Evolutionary conservation across 768 basidiomycete species (phyloP).

Genomic region (Trametes coccinea): DNA sequence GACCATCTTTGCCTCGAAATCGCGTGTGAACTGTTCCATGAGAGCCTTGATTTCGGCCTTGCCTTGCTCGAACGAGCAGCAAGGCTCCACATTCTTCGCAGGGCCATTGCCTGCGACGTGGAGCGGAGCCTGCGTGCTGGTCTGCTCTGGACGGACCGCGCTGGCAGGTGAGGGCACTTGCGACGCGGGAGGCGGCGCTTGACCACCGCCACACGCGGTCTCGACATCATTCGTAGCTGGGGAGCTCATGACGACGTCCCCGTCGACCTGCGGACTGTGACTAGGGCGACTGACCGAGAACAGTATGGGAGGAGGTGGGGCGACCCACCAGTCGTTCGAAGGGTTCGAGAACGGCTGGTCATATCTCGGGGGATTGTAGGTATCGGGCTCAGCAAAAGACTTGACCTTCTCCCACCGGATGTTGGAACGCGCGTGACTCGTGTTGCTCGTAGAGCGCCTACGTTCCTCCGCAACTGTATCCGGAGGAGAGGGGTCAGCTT

Average conservation of each 20-base stretch:
- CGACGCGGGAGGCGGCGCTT: slow-evolving; percentile 2
- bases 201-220: not conserved
- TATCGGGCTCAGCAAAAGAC: not conserved
- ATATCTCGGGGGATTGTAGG: not conserved
- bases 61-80: slow-evolving; percentile 21
- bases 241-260: slow-evolving; percentile 3
- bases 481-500: not conserved
- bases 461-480: not conserved
- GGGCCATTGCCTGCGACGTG: too few species aligned
- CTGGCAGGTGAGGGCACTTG: not conserved
- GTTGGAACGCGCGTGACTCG: not conserved
- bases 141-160: too few species aligned
- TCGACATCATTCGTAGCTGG: not conserved
- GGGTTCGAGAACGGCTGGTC: not conserved
- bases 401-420: not conserved
- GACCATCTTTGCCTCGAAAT: slow-evolving; percentile 23
- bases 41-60: slow-evolving; percentile 25
- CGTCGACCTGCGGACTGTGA: not conserved
- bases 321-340: slow-evolving; percentile 6
- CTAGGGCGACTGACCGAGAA: not conserved
- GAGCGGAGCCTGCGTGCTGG: too few species aligned
- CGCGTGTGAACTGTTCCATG: slow-evolving; percentile 20
- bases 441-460: too few species aligned
- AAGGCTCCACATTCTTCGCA: not conserved
- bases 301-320: slow-evolving; percentile 24